Evolutionary conservation across 257 asterid genomes (phyloP), one percentile per base, ranked within the genome.

Genomic region (Solanum neorickii): DNA sequence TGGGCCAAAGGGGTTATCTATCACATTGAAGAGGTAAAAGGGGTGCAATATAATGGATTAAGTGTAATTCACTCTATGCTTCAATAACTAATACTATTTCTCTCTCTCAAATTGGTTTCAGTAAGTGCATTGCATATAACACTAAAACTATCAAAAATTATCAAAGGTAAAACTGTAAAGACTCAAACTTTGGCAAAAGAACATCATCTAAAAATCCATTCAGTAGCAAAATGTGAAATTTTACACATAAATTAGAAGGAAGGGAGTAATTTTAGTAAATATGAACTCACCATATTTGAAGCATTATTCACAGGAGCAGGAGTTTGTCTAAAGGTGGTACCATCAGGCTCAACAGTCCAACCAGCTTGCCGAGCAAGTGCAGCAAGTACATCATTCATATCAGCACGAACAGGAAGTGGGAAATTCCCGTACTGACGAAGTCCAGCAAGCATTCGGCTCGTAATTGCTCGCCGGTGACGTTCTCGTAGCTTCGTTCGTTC

Each of bases 321-420:
- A 73, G 91, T 85, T 20, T 91, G 98, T 73, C 94, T 92, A 65
- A 89, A 94, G 77, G 98, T 93, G 83, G 94, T 94, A 86, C 98
- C 96, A 84, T 94, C 96, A 25, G 89, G 80, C 9, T 93, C 95
- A 6, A 94, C 96, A 11, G 90, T 91, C 96, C 96, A 94, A 33
- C 98, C 98, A 3, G 98, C 94, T 86, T 93, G 94, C 15, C 98
- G 91, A 59, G 98, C 98, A 27, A 94, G 95, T 37, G 98, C 94
- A 46, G 96, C 94, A 82, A 94, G 94, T 66, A 94, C 98, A 89
- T 94, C 98, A 78, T 94, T 94, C 98, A 94, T 94, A 88, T 94
- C 98, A 37, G 98, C 96, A 39, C 98, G 93, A 7, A 95, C 93
- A 1, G 98, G 96, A 41, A 94, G 93, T 46, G 96, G 94, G 85